A percentile compares a stretch with the other conserved stretches of the same genome.
Conservation (phyloP, 495 filamentous ascomycete genomes). For the Chaetomium fimeti region DNA sequence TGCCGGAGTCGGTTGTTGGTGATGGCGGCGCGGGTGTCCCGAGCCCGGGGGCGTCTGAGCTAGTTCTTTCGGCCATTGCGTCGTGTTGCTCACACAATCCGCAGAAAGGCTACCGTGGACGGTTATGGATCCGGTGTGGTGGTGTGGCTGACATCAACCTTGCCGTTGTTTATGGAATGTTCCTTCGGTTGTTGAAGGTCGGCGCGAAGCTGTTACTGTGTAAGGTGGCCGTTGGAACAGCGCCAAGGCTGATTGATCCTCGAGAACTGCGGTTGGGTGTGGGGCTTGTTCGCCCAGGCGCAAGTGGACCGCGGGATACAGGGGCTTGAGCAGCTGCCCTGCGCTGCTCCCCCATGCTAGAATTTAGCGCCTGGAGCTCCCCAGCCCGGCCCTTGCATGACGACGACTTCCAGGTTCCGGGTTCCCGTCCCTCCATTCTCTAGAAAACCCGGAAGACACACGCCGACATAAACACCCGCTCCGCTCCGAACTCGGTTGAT, state of each 20-base stretch:
- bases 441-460: neutral
- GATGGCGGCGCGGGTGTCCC: slow-evolving; percentile 16
- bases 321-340: slow-evolving; percentile 2
- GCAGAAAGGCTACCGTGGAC: slow-evolving; percentile 8
- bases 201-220: slow-evolving; percentile 13
- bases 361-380: neutral
- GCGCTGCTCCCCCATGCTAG: neutral
- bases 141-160: slow-evolving; percentile 27
- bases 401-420: neutral
- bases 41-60: slow-evolving; percentile 29
- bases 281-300: neutral
- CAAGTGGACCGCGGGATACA: slow-evolving; percentile 11
- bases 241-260: slow-evolving; percentile 1
- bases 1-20: slow-evolving; percentile 18
- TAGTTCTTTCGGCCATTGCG: slow-evolving; percentile 35
- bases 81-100: slow-evolving; percentile 8
- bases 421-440: neutral
- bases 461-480: neutral
- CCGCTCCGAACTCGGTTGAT: neutral
- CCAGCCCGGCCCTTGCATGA: slow-evolving; percentile 1
- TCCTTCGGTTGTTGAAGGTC: neutral
- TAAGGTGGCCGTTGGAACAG: slow-evolving; percentile 22
- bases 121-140: slow-evolving; percentile 15
- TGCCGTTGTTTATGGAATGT: slow-evolving; percentile 5
- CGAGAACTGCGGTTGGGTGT: slow-evolving; percentile 2